Evolutionary conservation across 305 asterid genomes (phyloP).

Genomic region (Fraxinus xanthoxyloides): DNA sequence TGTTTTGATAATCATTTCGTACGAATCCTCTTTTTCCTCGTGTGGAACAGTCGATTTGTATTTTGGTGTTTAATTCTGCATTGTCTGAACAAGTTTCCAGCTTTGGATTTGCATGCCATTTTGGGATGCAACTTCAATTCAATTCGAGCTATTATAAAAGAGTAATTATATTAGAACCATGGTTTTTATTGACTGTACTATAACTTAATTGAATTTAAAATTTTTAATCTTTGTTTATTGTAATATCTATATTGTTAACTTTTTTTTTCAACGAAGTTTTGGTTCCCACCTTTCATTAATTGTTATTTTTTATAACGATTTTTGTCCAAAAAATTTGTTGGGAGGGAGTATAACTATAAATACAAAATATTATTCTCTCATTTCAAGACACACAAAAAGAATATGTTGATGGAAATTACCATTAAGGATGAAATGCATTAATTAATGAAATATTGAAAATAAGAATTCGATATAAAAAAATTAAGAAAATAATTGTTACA

Average conservation of each 20-base stretch:
- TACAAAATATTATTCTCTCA: background rate
- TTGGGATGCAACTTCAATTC: background rate
- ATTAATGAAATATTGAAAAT: background rate
- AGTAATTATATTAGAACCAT: background rate
- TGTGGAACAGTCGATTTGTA: background rate
- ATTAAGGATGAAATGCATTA: background rate
- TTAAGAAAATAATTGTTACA: too few species aligned
- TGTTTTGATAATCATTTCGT: background rate
- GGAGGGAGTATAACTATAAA: background rate
- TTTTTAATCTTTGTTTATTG: background rate
- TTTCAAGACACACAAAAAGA: too few species aligned
- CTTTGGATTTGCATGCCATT: background rate
- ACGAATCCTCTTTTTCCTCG: background rate
- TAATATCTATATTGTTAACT: background rate
- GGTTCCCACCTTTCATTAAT: background rate
- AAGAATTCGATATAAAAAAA: background rate
- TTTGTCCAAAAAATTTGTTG: background rate
- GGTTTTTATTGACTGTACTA: background rate
- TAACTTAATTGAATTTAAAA: too few species aligned
- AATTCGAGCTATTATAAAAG: background rate
- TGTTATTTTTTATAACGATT: background rate
- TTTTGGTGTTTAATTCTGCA: background rate
- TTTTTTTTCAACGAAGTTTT: background rate
- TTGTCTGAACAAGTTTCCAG: background rate
- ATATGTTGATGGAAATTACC: background rate